Conservation (phyloP, 441 rosid species). For the Raphanus hybrid region DNA sequence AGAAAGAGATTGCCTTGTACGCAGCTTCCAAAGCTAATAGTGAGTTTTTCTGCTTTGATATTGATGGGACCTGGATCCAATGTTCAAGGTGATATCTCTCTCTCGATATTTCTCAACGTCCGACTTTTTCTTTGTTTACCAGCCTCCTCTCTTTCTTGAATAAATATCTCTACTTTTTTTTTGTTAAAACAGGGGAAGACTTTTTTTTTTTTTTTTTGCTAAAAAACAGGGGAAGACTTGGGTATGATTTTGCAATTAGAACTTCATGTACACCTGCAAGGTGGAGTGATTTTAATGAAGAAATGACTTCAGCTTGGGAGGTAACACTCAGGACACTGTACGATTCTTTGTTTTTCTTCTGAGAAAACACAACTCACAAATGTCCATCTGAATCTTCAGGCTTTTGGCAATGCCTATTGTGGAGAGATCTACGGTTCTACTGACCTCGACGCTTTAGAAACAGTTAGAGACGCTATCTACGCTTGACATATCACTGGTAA, state of each 20-base stretch:
- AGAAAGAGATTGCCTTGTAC: too few species aligned
- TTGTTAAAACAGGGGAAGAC: slow-evolving; percentile 59
- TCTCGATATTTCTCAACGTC: too few species aligned
- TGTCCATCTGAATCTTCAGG: background rate
- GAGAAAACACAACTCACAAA: background rate
- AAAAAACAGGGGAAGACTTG: slow-evolving; percentile 69
- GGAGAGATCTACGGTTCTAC: slow-evolving; percentile 79
- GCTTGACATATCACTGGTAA: too few species aligned
- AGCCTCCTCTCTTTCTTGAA: background rate
- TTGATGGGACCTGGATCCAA: too few species aligned
- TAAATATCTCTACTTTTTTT: background rate
- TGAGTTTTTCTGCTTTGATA: too few species aligned
- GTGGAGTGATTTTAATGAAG: slow-evolving; percentile 90
- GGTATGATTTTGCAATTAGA: slow-evolving; percentile 87
- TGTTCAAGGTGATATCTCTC: too few species aligned
- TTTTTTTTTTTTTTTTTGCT: background rate
- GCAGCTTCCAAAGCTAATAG: too few species aligned
- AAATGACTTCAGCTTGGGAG: slow-evolving; percentile 93
- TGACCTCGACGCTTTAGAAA: slow-evolving; percentile 65
- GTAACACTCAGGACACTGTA: slow-evolving; percentile 48
- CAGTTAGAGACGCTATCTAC: slow-evolving; percentile 35
- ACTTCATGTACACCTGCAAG: slow-evolving; percentile 96
- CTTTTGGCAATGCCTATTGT: slow-evolving; percentile 53
- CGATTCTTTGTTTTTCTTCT: too few species aligned
- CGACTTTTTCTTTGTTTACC: too few species aligned